Percentiles rank a stretch among this genome's conserved stretches.
Evolutionary conservation across 139 green algal species (phyloP).

Genomic region (Coelastrella sp.): DNA sequence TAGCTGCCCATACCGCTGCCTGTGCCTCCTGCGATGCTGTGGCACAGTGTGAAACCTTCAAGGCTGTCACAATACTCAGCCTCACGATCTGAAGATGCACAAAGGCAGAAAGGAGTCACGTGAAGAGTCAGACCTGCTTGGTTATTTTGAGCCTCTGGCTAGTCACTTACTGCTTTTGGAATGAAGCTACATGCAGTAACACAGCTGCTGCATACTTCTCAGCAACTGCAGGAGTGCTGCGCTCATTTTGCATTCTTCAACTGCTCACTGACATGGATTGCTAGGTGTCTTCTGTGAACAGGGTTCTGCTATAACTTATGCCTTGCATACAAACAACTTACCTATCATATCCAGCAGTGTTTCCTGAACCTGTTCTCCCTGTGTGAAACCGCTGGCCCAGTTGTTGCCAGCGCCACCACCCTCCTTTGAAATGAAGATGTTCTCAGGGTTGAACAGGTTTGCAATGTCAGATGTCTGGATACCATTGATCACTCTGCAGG

Average conservation of each 20-base stretch:
- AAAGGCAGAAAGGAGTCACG: background rate
- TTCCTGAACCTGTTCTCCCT: constrained; percentile 93
- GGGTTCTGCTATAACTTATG: background rate
- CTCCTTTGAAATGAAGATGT: constrained; percentile 95
- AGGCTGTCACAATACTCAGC: constrained; percentile 97
- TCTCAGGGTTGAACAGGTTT: constrained; percentile 99
- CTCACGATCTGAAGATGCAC: constrained; percentile 88
- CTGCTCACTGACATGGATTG: background rate
- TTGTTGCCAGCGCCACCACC: constrained; percentile 99
- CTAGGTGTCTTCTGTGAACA: background rate
- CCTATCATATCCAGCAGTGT: constrained; percentile 99
- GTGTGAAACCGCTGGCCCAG: constrained; percentile 96
- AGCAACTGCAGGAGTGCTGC: no score
- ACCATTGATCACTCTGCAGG: constrained; percentile 93
- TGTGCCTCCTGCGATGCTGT: constrained; percentile 98
- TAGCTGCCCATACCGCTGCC: constrained; percentile 97
- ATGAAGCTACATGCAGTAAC: no score
- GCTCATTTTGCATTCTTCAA: background rate
- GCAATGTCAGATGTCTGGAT: constrained; percentile 96
- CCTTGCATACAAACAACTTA: constrained; percentile 38
- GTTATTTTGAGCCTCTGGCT: no score
- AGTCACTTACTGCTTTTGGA: no score
- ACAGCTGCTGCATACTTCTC: no score
- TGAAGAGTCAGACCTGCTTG: no score
- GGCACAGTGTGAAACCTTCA: constrained; percentile 97